These are phyloP conservation scores for Malus hybrid DNA, from an alignment of 331 rosid genomes.

Conservation along the genomic window DNA sequence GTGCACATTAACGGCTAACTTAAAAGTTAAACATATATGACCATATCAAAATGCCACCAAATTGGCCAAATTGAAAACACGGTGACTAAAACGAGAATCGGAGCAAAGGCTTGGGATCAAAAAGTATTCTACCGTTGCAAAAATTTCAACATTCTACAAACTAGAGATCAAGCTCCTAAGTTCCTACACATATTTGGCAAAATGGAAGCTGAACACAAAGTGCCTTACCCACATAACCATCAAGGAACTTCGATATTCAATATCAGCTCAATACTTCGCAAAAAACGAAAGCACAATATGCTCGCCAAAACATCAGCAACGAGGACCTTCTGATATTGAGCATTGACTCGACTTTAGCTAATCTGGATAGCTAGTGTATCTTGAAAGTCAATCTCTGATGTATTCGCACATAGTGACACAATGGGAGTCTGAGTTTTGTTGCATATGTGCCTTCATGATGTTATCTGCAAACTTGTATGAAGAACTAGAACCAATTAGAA, in stretches of 20 bases:
- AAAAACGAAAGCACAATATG: background rate
- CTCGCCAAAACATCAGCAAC: background rate
- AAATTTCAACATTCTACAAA: too few species aligned
- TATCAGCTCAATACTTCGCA: background rate
- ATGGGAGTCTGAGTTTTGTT: background rate
- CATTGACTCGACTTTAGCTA: background rate
- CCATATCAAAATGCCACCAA: too few species aligned
- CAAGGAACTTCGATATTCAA: background rate
- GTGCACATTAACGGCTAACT: too few species aligned
- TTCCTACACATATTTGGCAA: too few species aligned
- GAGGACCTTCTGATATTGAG: background rate
- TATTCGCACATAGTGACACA: conserved; percentile 3
- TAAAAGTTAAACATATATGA: too few species aligned
- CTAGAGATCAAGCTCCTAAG: too few species aligned
- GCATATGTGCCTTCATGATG: background rate
- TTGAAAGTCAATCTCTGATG: background rate
- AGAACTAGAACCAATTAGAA: conserved; percentile 71
- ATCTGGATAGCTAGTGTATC: background rate
- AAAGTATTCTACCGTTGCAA: too few species aligned
- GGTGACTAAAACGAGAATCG: too few species aligned
- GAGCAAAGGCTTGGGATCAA: too few species aligned
- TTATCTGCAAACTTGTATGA: background rate
- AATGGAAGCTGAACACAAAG: too few species aligned
- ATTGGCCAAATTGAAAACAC: too few species aligned
- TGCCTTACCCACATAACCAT: background rate